phyloP scores from a whole-genome alignment of 352 stramenopile species.

The Aphanomyces cochlioides region DNA sequence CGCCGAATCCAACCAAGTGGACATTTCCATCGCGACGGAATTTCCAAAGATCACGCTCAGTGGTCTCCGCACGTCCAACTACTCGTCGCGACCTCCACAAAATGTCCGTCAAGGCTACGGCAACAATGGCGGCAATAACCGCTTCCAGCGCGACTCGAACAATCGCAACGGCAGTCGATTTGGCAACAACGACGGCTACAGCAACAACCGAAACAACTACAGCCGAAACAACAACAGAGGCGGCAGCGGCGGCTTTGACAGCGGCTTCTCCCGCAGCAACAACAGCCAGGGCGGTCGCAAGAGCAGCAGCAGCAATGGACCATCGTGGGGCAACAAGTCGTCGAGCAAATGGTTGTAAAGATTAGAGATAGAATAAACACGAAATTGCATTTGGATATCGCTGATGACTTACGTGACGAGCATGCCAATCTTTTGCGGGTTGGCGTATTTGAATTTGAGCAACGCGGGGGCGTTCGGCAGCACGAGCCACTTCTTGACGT shows the following conservation, averaged over 20 bases:
- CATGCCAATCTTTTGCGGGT: slow-evolving; percentile 77
- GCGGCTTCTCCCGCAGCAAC: slow-evolving; percentile 6
- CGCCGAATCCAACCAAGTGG: slow-evolving; percentile 22
- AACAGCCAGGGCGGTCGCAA: neutral
- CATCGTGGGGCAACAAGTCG: neutral
- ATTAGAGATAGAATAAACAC: slow-evolving; percentile 14
- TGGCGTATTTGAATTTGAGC: slow-evolving; percentile 74
- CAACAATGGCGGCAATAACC: neutral
- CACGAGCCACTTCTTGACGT: slow-evolving; percentile 70
- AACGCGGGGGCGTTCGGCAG: slow-evolving; percentile 66
- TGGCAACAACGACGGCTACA: neutral
- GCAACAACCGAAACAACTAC: slow-evolving; percentile 2
- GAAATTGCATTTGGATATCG: neutral
- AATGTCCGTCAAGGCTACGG: slow-evolving; percentile 4
- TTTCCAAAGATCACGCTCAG: slow-evolving; percentile 27
- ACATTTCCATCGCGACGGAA: slow-evolving; percentile 4
- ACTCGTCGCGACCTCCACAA: neutral
- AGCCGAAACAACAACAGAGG: neutral
- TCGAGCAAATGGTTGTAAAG: slow-evolving; percentile 30
- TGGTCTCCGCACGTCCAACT: slow-evolving; percentile 10
- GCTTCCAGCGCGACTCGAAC: slow-evolving; percentile 3
- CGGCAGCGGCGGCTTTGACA: slow-evolving; percentile 11
- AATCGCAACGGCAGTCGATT: slow-evolving; percentile 3
- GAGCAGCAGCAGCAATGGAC: slow-evolving; percentile 1
- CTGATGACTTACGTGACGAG: neutral